phyloP scores from a whole-genome alignment of 2,329 filamentous ascomycete genomes.

The Colletotrichum truncatum region DNA sequence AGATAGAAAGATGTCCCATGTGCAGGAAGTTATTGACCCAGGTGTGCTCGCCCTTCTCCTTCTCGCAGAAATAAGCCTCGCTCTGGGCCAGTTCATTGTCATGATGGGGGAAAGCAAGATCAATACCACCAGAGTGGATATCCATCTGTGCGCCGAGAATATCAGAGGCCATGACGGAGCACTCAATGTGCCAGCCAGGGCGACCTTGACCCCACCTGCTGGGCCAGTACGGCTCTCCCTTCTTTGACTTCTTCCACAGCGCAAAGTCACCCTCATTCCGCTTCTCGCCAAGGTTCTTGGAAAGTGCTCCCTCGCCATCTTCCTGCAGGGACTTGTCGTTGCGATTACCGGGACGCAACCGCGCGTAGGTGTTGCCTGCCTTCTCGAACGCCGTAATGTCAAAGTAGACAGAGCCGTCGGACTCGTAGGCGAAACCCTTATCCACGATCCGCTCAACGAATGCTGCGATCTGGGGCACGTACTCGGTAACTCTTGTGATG shows the following conservation, averaged over 20 bases:
- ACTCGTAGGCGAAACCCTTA: conserved; percentile 86
- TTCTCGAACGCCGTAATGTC: conserved; percentile 89
- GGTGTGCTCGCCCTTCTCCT: conserved; percentile 65
- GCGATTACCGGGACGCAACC: conserved; percentile 84
- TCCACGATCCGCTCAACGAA: conserved; percentile 86
- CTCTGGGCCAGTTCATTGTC: conserved; percentile 93
- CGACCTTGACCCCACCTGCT: conserved; percentile 88
- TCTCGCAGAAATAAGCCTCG: conserved; percentile 79
- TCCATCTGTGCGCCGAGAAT: conserved; percentile 88
- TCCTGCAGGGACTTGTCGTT: conserved; percentile 85
- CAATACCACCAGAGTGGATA: conserved; percentile 92
- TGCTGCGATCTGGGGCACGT: conserved; percentile 83
- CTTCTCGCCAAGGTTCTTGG: conserved; percentile 71
- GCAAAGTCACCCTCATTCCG: conserved; percentile 86
- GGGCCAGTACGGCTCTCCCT: conserved; percentile 90
- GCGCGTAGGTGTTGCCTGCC: conserved; percentile 84
- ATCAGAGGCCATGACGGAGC: conserved; percentile 93
- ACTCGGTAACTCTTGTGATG: conserved; percentile 91
- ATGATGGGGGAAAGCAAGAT: conserved; percentile 91
- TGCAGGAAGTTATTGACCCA: conserved; percentile 98
- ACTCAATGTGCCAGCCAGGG: conserved; percentile 97
- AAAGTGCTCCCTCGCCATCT: conserved; percentile 88
- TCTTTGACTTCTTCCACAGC: conserved; percentile 91
- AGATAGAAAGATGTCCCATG: conserved; percentile 87
- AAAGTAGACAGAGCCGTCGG: conserved; percentile 91